Percentiles rank a stretch among this genome's conserved stretches.
These are phyloP conservation scores for Panellus pusillus DNA, from an alignment of 768 basidiomycete genomes.

Conservation along the genomic window DNA sequence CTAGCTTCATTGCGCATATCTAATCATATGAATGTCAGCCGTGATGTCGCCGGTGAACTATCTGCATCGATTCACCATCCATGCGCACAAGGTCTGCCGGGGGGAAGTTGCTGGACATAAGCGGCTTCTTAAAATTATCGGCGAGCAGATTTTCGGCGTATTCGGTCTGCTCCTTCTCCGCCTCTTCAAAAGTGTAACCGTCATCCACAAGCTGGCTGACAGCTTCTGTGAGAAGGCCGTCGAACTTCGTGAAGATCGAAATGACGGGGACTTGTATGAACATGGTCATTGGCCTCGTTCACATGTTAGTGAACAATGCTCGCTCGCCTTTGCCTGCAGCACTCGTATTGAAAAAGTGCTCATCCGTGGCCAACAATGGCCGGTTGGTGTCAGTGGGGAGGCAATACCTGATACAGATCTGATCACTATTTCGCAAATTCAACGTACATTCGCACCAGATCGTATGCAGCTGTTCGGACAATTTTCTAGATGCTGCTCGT, in stretches of 20 bases:
- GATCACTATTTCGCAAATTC: not conserved
- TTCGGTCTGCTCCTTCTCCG: not conserved
- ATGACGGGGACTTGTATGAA: constrained; percentile 35
- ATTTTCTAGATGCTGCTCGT: constrained; percentile 16
- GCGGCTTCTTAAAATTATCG: not conserved
- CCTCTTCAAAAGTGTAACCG: constrained; percentile 2
- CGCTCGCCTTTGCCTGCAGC: constrained; percentile 25
- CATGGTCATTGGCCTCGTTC: not conserved
- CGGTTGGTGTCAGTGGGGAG: constrained; percentile 30
- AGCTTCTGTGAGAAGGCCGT: constrained; percentile 27
- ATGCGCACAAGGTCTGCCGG: not conserved
- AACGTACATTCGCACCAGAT: constrained; percentile 33
- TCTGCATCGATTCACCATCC: not conserved
- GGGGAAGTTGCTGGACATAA: not conserved
- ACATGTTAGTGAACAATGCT: not conserved
- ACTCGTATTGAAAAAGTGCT: constrained; percentile 30
- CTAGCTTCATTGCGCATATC: not conserved
- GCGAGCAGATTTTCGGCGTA: not conserved
- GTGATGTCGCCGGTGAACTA: not conserved
- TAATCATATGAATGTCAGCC: not conserved
- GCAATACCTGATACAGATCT: constrained; percentile 35
- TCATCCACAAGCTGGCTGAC: constrained; percentile 17
- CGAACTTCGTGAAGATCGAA: constrained; percentile 39
- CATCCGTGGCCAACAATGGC: constrained; percentile 29
- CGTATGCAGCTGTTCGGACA: constrained; percentile 34